These are phyloP conservation scores for Beauveria brongniartii DNA, from an alignment of 2,329 filamentous ascomycete species.

Conservation along the genomic window DNA sequence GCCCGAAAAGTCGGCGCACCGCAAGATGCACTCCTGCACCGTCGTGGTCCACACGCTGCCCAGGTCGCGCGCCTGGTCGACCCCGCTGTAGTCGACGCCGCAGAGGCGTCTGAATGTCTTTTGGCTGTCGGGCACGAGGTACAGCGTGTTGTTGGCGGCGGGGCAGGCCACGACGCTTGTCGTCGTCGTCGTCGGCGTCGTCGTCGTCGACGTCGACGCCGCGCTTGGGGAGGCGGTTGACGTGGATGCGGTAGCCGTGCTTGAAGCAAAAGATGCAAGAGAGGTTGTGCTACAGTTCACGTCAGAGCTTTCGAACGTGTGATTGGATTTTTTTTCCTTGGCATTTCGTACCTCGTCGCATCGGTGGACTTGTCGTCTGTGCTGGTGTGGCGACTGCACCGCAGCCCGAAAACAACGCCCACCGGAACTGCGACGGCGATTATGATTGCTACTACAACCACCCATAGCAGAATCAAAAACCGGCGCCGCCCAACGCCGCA, in stretches of 20 bases:
- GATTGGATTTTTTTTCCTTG: no score
- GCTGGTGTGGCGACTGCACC: conserved; percentile 15
- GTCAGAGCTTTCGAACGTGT: not conserved
- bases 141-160: conserved; percentile 35
- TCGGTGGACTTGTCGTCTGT: not conserved
- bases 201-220: conserved; percentile 16
- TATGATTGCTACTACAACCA: conserved; percentile 18
- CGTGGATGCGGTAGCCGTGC: conserved; percentile 13
- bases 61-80: conserved; percentile 26
- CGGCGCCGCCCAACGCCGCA: conserved; percentile 22
- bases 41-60: conserved; percentile 28
- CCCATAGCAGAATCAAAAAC: conserved; percentile 28
- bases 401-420: conserved; percentile 32
- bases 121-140: conserved; percentile 30
- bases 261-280: conserved; percentile 12
- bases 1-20: conserved; percentile 30
- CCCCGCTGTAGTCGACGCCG: conserved; percentile 37
- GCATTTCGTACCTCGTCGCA: conserved; percentile 7
- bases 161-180: conserved; percentile 26
- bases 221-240: conserved; percentile 14
- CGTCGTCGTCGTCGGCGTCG: conserved; percentile 14
- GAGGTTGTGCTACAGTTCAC: not conserved
- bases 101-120: conserved; percentile 36
- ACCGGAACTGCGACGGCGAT: conserved; percentile 31
- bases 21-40: conserved; percentile 36